Conservation (phyloP, 2,329 filamentous ascomycete genomes). For the Clonostachys rhizophaga region DNA sequence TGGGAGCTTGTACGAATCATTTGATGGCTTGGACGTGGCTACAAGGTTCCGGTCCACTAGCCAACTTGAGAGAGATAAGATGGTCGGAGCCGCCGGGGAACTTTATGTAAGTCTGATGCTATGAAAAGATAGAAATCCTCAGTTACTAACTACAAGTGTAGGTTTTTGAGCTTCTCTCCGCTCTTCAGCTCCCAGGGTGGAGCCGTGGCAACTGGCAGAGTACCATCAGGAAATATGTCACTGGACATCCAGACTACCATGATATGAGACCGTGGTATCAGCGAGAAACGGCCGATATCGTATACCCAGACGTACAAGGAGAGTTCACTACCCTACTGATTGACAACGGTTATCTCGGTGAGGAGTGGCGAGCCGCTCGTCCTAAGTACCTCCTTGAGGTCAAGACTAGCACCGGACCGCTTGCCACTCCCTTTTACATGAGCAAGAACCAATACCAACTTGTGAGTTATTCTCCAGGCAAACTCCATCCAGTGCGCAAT, state of each 20-base stretch:
- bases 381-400: slow-evolving; percentile 45
- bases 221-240: slow-evolving; percentile 35
- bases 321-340: slow-evolving; percentile 25
- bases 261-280: slow-evolving; percentile 31
- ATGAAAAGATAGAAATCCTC: not conserved
- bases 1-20: not conserved
- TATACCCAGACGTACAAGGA: slow-evolving; percentile 30
- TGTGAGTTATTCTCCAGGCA: slow-evolving; percentile 17
- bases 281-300: slow-evolving; percentile 39
- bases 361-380: slow-evolving; percentile 9
- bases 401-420: slow-evolving; percentile 35
- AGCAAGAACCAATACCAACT: slow-evolving; percentile 35
- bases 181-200: slow-evolving; percentile 22
- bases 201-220: slow-evolving; percentile 38
- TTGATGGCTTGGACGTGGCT: slow-evolving; percentile 7
- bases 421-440: slow-evolving; percentile 37
- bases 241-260: slow-evolving; percentile 28
- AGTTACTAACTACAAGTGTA: not conserved
- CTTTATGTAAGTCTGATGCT: slow-evolving; percentile 9
- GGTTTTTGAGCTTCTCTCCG: not conserved
- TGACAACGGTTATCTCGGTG: slow-evolving; percentile 21
- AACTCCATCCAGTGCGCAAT: not conserved
- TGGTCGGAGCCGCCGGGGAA: slow-evolving; percentile 14
- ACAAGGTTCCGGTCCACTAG: slow-evolving; percentile 6
- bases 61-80: slow-evolving; percentile 12